phyloP scores from a whole-genome alignment of 2,329 filamentous ascomycete species.

The Colletotrichum sp. region DNA sequence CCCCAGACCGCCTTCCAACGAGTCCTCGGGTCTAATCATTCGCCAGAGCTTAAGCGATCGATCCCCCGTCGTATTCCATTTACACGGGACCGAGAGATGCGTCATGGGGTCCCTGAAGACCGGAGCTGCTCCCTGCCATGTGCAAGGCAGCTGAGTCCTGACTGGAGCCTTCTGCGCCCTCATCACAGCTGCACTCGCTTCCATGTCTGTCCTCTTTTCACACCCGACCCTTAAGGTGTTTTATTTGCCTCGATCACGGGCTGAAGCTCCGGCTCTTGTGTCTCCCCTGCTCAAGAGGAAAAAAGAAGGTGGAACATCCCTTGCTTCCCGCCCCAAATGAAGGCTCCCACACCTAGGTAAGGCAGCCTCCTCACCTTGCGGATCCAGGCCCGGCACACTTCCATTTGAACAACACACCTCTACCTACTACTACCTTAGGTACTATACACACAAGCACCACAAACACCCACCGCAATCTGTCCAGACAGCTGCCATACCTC shows the following conservation, averaged over 20 bases:
- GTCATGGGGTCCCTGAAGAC: conserved; percentile 13
- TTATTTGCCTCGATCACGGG: background rate
- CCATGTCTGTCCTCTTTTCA: background rate
- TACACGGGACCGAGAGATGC: conserved; percentile 11
- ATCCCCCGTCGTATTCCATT: background rate
- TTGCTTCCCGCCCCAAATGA: background rate
- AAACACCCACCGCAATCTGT: background rate
- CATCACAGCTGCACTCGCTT: background rate
- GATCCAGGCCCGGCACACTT: background rate
- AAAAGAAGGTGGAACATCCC: background rate
- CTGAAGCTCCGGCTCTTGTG: background rate
- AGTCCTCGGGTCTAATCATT: background rate
- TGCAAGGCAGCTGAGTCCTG: background rate
- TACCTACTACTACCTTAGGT: background rate
- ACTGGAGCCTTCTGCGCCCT: background rate
- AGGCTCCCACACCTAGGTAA: background rate
- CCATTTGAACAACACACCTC: background rate
- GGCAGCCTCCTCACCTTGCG: background rate
- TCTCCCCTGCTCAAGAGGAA: background rate
- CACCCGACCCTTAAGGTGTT: background rate
- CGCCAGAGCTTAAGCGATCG: background rate
- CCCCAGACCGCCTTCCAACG: background rate
- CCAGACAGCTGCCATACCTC: background rate
- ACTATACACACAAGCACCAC: background rate
- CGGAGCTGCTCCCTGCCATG: background rate